Conservation (phyloP, 2,329 filamentous ascomycete species). For the Aspergillus ochraceoroseus region DNA sequence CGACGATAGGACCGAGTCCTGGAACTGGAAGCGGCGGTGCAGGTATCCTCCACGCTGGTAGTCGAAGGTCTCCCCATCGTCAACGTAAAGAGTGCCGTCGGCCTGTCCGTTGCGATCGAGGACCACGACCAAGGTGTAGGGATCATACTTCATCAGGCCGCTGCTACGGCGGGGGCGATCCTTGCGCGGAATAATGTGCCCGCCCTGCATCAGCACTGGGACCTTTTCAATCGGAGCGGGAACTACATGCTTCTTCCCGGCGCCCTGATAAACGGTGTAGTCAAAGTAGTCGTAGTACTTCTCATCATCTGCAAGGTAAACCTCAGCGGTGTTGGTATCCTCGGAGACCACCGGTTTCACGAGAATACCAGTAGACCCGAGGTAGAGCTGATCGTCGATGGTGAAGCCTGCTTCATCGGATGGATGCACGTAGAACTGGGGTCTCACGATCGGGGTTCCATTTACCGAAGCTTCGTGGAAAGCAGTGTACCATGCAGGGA, state of each 20-base stretch:
- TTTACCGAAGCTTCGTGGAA: constrained; percentile 83
- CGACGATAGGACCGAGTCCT: constrained; percentile 58
- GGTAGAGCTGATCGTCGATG: constrained; percentile 88
- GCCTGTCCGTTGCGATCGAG: constrained; percentile 66
- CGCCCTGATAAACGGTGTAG: constrained; percentile 68
- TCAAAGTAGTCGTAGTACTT: constrained; percentile 95
- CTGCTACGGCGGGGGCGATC: constrained; percentile 81
- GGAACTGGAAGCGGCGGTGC: constrained; percentile 71
- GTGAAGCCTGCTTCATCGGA: constrained; percentile 78
- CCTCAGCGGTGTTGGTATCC: constrained; percentile 64
- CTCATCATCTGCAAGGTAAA: constrained; percentile 85
- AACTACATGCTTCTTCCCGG: constrained; percentile 65
- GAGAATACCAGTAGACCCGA: constrained; percentile 83
- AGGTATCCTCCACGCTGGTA: constrained; percentile 82
- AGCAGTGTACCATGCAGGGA: constrained; percentile 94
- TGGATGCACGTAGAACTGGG: constrained; percentile 90
- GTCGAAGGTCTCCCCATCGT: constrained; percentile 91
- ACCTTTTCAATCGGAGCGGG: constrained; percentile 78
- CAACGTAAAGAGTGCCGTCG: constrained; percentile 77
- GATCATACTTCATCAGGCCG: constrained; percentile 87
- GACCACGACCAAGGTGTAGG: constrained; percentile 82
- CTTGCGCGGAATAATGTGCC: constrained; percentile 84
- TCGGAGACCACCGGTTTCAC: constrained; percentile 83
- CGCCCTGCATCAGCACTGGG: constrained; percentile 85
- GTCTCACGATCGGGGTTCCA: constrained; percentile 80